Percentiles rank a stretch among this genome's conserved stretches.
phyloP scores from a whole-genome alignment of 2,329 filamentous ascomycete genomes.

The Trichoderma koningii region DNA sequence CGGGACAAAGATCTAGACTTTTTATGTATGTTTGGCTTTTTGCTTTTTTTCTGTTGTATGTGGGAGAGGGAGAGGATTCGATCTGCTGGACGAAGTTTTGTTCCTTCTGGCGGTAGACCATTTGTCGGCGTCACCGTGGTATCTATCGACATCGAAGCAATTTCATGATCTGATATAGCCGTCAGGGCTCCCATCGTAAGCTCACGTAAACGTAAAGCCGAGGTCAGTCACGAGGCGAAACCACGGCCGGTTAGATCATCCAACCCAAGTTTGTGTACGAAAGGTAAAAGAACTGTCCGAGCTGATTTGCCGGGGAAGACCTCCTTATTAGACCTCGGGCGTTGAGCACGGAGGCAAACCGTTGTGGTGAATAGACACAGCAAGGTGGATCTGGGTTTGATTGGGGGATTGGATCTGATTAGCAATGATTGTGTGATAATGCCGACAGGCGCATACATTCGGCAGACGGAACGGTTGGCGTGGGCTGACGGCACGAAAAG shows the following conservation, averaged over 20 bases:
- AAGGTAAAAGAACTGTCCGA: not conserved
- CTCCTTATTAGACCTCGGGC: not conserved
- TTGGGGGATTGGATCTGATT: too few relatives aligned
- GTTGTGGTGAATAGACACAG: too few relatives aligned
- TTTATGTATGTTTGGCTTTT: constrained; percentile 21
- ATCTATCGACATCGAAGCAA: not conserved
- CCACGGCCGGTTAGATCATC: too few relatives aligned
- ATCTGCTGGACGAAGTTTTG: constrained; percentile 17
- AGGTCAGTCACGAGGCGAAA: constrained; percentile 6
- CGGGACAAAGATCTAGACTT: constrained; percentile 16
- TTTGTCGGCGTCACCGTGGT: constrained; percentile 4
- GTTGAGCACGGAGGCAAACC: too few relatives aligned
- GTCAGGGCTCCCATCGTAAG: constrained; percentile 9
- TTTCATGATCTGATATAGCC: constrained; percentile 4
- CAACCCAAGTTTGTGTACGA: rapidly evolving
- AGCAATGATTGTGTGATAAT: too few relatives aligned
- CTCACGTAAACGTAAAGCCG: constrained; percentile 7
- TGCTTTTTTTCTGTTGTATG: not conserved
- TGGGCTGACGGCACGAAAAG: too few relatives aligned
- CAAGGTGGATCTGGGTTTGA: too few relatives aligned
- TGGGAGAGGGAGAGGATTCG: not conserved
- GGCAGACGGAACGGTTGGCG: too few relatives aligned
- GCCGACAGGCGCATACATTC: too few relatives aligned
- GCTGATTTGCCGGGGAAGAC: not conserved
- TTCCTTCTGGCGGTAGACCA: not conserved